These are phyloP conservation scores for Microbotryum violaceum DNA, from an alignment of 1,284 basidiomycete species.

Conservation along the genomic window DNA sequence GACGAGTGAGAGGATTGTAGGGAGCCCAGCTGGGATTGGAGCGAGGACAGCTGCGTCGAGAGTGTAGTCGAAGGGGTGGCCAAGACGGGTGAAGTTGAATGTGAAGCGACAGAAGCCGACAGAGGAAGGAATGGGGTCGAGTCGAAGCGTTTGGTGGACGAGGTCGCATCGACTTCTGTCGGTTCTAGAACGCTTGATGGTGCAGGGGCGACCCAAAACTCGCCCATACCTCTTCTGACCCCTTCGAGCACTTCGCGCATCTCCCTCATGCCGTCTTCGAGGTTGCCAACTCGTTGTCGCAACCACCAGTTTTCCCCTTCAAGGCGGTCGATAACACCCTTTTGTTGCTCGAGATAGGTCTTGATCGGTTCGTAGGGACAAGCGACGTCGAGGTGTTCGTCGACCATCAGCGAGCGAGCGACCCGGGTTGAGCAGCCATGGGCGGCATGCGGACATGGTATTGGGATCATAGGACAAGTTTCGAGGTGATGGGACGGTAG, in stretches of 20 bases:
- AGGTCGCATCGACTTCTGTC: background rate
- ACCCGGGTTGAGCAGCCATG: slow-evolving; percentile 11
- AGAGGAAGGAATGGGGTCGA: background rate
- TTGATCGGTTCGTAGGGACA: slow-evolving; percentile 24
- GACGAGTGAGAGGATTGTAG: slow-evolving; percentile 7
- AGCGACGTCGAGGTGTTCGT: slow-evolving; percentile 20
- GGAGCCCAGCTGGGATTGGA: background rate
- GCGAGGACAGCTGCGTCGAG: slow-evolving; percentile 1
- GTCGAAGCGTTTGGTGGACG: background rate
- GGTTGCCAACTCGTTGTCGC: slow-evolving; percentile 2
- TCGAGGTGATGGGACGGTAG: slow-evolving; percentile 11
- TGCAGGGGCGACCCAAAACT: background rate
- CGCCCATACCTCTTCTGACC: slow-evolving; percentile 1
- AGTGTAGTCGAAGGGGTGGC: background rate
- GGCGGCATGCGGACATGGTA: slow-evolving; percentile 18
- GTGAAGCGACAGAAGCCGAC: background rate
- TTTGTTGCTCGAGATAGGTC: slow-evolving; percentile 5
- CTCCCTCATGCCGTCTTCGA: slow-evolving; percentile 6
- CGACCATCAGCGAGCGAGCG: slow-evolving; percentile 8
- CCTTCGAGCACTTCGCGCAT: background rate
- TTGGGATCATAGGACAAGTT: slow-evolving; percentile 11
- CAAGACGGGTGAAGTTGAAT: background rate
- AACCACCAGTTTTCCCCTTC: slow-evolving; percentile 21
- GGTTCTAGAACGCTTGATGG: background rate
- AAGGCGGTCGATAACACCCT: slow-evolving; percentile 7